Conservation (phyloP, 2,329 filamentous ascomycete genomes). For the Tolypocladium guangdongense region DNA sequence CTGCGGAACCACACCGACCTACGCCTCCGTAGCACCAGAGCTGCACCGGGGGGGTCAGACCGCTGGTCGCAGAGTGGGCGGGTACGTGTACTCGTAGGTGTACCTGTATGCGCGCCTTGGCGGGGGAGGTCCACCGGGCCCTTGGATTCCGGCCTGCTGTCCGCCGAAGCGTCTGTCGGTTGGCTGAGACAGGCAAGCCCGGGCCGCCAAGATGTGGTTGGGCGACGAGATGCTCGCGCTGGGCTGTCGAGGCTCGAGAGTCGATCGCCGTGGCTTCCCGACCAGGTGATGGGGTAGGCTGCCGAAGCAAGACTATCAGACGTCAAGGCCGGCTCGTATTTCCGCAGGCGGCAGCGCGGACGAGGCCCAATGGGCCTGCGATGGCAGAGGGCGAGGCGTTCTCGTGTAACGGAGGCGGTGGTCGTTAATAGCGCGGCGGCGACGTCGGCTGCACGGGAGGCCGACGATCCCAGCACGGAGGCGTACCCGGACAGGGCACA, state of each 20-base stretch:
- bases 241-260: constrained; percentile 6
- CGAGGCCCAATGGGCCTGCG: constrained; percentile 14
- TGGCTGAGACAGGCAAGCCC: constrained; percentile 4
- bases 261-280: constrained; percentile 13
- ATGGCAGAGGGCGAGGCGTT: constrained; percentile 10
- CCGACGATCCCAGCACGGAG: constrained; percentile 8
- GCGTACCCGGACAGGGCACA: constrained; percentile 4
- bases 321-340: constrained; percentile 21
- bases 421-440: constrained; percentile 12
- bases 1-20: constrained; percentile 22
- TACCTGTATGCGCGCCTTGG: constrained; percentile 13
- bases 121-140: background rate
- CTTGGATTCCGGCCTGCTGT: background rate
- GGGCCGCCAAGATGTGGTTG: constrained; percentile 1
- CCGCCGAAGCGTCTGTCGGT: background rate
- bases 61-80: constrained; percentile 16
- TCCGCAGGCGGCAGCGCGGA: constrained; percentile 8
- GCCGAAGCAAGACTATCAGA: constrained; percentile 12
- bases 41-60: constrained; percentile 9
- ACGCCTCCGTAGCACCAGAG: constrained; percentile 19
- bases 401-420: constrained; percentile 14
- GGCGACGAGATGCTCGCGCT: background rate
- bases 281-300: constrained; percentile 12
- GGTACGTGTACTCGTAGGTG: constrained; percentile 10
- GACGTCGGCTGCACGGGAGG: constrained; percentile 9